A percentile compares a stretch with the other conserved stretches of the same genome.
Evolutionary conservation across 1,139 yeast species (phyloP).

Genomic region (Kurtzmaniella quercitrusa): DNA sequence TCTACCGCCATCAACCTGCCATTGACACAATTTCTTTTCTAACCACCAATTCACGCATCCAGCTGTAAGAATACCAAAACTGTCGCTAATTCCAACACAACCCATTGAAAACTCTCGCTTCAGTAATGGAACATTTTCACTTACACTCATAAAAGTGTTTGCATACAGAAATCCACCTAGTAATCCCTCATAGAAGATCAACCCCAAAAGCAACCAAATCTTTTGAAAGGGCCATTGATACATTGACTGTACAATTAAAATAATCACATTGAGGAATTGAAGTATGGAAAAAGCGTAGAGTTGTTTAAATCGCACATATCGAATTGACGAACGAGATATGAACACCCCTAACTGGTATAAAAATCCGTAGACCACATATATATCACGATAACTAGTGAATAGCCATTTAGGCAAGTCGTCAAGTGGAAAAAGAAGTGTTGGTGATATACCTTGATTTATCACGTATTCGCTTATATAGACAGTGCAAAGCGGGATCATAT

Average conservation of each 20-base stretch:
- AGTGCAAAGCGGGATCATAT: slow-evolving; percentile 75
- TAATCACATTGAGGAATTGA: slow-evolving; percentile 61
- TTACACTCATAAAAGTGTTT: slow-evolving; percentile 76
- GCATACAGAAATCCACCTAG: slow-evolving; percentile 90
- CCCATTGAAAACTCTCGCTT: slow-evolving; percentile 88
- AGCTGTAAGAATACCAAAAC: slow-evolving; percentile 81
- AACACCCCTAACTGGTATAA: slow-evolving; percentile 91
- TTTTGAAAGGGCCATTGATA: slow-evolving; percentile 49
- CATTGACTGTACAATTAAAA: slow-evolving; percentile 64
- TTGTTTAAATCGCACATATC: slow-evolving; percentile 53
- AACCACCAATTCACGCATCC: slow-evolving; percentile 72
- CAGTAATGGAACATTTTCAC: slow-evolving; percentile 52
- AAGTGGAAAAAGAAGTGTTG: slow-evolving; percentile 76
- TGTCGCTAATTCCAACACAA: slow-evolving; percentile 89
- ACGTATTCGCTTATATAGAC: slow-evolving; percentile 86
- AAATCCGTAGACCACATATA: slow-evolving; percentile 91
- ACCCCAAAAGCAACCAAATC: slow-evolving; percentile 57
- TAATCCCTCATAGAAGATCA: slow-evolving; percentile 82
- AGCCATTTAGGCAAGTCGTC: slow-evolving; percentile 57
- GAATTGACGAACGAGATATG: slow-evolving; percentile 79
- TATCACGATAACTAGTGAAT: slow-evolving; percentile 70
- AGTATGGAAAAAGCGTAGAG: slow-evolving; percentile 62
- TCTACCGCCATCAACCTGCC: slow-evolving; percentile 61
- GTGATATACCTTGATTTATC: slow-evolving; percentile 89
- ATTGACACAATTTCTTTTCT: slow-evolving; percentile 67